Percentiles rank a stretch among this genome's conserved stretches.
phyloP scores from a whole-genome alignment of 768 basidiomycete genomes.

The Suillus tomentosus region DNA sequence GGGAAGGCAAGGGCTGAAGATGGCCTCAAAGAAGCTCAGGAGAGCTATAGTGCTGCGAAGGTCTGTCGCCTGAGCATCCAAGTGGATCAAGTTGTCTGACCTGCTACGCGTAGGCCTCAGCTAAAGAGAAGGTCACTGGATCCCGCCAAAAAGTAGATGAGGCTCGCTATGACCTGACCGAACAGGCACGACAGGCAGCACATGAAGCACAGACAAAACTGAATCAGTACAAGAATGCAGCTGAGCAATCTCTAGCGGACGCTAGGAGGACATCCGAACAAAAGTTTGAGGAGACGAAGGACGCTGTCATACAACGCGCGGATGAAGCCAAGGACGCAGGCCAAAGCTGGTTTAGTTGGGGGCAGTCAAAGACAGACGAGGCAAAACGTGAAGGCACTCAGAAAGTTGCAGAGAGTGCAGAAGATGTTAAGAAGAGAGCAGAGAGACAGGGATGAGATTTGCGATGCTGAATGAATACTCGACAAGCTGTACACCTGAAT shows the following conservation, averaged over 20 bases:
- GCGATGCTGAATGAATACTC: not conserved
- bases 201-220: conserved; percentile 28
- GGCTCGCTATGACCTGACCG: conserved; percentile 26
- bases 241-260: conserved; percentile 29
- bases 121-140: conserved; percentile 19
- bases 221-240: conserved; percentile 26
- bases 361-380: conserved; percentile 35
- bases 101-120: conserved; percentile 19
- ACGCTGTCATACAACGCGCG: conserved; percentile 23
- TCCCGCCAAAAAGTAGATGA: conserved; percentile 24
- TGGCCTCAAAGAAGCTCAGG: conserved; percentile 30
- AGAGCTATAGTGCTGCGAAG: conserved; percentile 37
- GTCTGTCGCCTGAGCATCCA: conserved; percentile 23
- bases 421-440: conserved; percentile 32
- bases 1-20: conserved; percentile 34
- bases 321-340: conserved; percentile 27
- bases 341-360: conserved; percentile 44
- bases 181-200: conserved; percentile 27
- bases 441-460: conserved; percentile 26
- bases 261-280: conserved; percentile 29
- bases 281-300: conserved; percentile 33
- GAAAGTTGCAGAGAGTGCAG: conserved; percentile 30
- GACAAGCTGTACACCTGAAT: not conserved
- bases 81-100: not conserved
- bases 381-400: conserved; percentile 29